These are phyloP conservation scores for Inga leiocalycina DNA, from an alignment of 306 rosid genomes.

Conservation along the genomic window DNA sequence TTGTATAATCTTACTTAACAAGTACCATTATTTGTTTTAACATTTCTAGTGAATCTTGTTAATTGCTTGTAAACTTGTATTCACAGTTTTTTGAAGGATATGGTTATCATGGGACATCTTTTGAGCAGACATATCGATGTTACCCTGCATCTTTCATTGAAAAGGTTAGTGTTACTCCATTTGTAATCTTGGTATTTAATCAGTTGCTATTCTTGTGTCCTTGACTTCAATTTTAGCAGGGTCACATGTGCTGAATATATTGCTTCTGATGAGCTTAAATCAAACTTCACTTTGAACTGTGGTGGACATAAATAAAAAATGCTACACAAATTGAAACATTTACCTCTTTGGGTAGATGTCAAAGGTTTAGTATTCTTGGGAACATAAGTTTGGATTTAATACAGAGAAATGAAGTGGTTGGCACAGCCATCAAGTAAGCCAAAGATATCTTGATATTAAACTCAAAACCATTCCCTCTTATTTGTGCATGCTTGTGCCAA, in stretches of 20 bases:
- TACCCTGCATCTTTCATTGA: slow-evolving; percentile 98
- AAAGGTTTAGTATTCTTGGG: background rate
- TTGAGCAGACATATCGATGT: slow-evolving; percentile 96
- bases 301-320: background rate
- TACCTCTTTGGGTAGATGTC: background rate
- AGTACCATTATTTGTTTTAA: background rate
- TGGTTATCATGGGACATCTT: slow-evolving; percentile 94
- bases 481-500: background rate
- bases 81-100: slow-evolving; percentile 87
- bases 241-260: slow-evolving; percentile 7
- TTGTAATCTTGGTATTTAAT: background rate
- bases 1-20: background rate
- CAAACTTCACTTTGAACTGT: background rate
- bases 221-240: background rate
- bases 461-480: background rate
- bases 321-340: background rate
- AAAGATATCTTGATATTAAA: background rate
- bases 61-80: slow-evolving; percentile 14
- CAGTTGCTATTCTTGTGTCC: background rate
- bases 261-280: slow-evolving; percentile 25
- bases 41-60: background rate
- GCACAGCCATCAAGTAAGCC: slow-evolving; percentile 17
- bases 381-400: background rate
- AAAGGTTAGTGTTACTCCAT: slow-evolving; percentile 59
- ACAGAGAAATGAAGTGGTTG: background rate